These are phyloP conservation scores for Talaromyces amestolkiae DNA, from an alignment of 2,329 filamentous ascomycete species.

Conservation along the genomic window DNA sequence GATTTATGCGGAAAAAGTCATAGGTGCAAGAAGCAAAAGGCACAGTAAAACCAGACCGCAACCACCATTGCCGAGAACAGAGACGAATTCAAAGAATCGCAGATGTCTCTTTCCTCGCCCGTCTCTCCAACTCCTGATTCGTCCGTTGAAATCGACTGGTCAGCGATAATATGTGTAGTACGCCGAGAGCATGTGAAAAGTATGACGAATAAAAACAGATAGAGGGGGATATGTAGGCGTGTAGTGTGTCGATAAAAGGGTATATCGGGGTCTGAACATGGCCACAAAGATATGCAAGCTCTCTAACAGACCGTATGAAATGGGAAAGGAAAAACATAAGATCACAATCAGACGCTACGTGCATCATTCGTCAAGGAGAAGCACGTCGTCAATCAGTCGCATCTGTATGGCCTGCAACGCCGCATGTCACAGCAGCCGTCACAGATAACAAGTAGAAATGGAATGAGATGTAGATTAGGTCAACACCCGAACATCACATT, in stretches of 20 bases:
- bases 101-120: neutral
- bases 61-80: neutral
- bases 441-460: neutral
- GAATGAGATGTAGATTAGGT: neutral
- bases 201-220: neutral
- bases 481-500: slow-evolving; percentile 4
- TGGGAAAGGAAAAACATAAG: neutral
- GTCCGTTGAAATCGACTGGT: no score
- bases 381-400: slow-evolving; percentile 4
- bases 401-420: neutral
- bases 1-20: neutral
- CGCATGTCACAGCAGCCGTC: neutral
- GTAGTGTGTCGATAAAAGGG: slow-evolving; percentile 17
- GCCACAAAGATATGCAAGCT: slow-evolving; percentile 12
- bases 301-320: neutral
- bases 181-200: neutral
- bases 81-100: neutral
- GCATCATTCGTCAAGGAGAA: slow-evolving; percentile 9
- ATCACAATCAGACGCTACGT: neutral
- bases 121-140: neutral
- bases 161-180: neutral
- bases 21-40: neutral
- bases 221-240: slow-evolving; percentile 14
- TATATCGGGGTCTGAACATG: slow-evolving; percentile 16
- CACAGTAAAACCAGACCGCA: neutral